Evolutionary conservation across 225 moss, liverwort and hornwort species (phyloP).

Genomic region (Climacium dendroides): DNA sequence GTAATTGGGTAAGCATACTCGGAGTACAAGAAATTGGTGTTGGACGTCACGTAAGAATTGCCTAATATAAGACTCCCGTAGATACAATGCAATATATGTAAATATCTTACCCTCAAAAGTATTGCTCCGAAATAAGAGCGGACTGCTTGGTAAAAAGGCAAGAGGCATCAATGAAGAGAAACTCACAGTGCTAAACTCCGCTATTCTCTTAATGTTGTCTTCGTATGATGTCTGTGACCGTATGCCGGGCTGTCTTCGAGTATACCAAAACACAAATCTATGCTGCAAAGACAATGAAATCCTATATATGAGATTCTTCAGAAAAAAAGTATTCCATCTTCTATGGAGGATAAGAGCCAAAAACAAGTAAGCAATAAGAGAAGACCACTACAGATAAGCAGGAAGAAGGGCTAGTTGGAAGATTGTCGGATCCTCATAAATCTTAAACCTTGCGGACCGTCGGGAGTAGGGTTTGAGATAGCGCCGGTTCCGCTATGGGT

Average conservation of each 20-base stretch:
- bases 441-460: background rate
- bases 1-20: background rate
- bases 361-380: background rate
- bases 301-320: background rate
- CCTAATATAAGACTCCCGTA: background rate
- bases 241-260: slow-evolving; percentile 85
- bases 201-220: slow-evolving; percentile 93
- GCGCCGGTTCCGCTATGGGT: background rate
- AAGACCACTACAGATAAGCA: background rate
- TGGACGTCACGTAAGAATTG: background rate
- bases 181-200: slow-evolving; percentile 96
- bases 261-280: slow-evolving; percentile 98
- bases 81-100: background rate
- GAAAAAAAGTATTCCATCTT: background rate
- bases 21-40: background rate
- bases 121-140: background rate
- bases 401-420: background rate
- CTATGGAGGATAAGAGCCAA: background rate
- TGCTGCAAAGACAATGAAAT: slow-evolving; percentile 47
- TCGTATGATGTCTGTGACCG: slow-evolving; percentile 92
- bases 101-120: background rate
- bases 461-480: background rate
- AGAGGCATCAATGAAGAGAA: background rate
- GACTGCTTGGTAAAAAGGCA: background rate
- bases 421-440: background rate